Evolutionary conservation across 129 eudicot genomes (phyloP).

Genomic region (Tanacetum coccineum): DNA sequence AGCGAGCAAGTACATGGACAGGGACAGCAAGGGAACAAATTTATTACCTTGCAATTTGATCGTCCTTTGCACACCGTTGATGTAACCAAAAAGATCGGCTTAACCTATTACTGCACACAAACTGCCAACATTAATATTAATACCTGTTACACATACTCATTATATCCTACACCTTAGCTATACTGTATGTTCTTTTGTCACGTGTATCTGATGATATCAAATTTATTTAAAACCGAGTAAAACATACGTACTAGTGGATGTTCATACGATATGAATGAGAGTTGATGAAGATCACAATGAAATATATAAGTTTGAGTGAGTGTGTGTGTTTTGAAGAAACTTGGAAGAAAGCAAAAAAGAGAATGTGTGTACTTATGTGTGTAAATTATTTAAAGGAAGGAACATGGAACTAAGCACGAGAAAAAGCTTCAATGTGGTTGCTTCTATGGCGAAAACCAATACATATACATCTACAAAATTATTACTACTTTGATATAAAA

Average conservation of each 20-base stretch:
- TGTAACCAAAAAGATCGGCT: constrained; percentile 22
- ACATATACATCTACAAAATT: constrained; percentile 12
- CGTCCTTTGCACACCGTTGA: constrained; percentile 25
- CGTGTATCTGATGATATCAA: neutral
- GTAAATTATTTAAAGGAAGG: constrained; percentile 16
- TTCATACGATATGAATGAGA: too few species aligned
- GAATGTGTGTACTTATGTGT: constrained; percentile 29
- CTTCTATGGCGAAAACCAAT: constrained; percentile 38
- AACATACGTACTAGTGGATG: too few species aligned
- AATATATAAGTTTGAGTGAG: neutral
- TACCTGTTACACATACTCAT: constrained; percentile 4
- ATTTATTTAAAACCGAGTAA: neutral
- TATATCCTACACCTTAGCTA: constrained; percentile 9
- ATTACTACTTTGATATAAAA: neutral
- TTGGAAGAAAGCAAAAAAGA: constrained; percentile 22
- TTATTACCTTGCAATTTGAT: constrained; percentile 29
- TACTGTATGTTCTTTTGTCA: constrained; percentile 11
- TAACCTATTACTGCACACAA: constrained; percentile 31
- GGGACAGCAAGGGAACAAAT: constrained; percentile 17
- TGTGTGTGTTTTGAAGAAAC: constrained; percentile 19
- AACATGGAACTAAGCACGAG: constrained; percentile 34
- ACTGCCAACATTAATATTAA: constrained; percentile 13
- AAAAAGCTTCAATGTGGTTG: constrained; percentile 39
- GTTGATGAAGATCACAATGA: constrained; percentile 11
- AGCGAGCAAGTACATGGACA: constrained; percentile 2